A percentile compares a stretch with the other conserved stretches of the same genome.
Conservation (phyloP, 2,329 filamentous ascomycete genomes). For the Magnaporthiopsis rhizophila region DNA sequence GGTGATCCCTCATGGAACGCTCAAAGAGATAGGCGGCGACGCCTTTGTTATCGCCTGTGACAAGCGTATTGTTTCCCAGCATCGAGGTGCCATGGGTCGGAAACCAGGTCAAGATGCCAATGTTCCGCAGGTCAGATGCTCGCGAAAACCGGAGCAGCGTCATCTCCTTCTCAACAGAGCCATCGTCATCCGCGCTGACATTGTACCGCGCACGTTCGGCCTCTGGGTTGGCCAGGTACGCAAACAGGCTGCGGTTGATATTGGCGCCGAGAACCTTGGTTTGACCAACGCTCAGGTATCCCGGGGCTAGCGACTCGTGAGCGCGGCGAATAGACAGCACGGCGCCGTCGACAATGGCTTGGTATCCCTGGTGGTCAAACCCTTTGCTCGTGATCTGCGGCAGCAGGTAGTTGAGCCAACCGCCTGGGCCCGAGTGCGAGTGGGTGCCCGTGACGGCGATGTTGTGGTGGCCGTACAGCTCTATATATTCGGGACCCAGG, state of each 20-base stretch:
- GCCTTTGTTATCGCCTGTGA: conserved; percentile 89
- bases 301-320: conserved; percentile 49
- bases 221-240: conserved; percentile 75
- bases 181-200: conserved; percentile 23
- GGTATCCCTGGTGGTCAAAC: conserved; percentile 78
- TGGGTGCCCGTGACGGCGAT: conserved; percentile 88
- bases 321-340: conserved; percentile 71
- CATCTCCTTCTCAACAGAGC: conserved; percentile 61
- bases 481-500: conserved; percentile 61
- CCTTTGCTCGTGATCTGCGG: conserved; percentile 83
- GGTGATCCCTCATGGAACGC: conserved; percentile 48
- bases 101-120: conserved; percentile 85
- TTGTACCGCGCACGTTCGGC: conserved; percentile 62
- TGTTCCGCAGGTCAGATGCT: conserved; percentile 61
- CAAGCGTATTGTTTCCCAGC: conserved; percentile 80
- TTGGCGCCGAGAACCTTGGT: conserved; percentile 61
- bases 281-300: conserved; percentile 57
- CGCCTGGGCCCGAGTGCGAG: conserved; percentile 81
- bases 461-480: conserved; percentile 66
- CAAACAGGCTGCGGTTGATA: conserved; percentile 75
- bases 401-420: conserved; percentile 86
- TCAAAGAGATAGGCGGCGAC: conserved; percentile 81
- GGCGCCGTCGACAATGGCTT: conserved; percentile 78
- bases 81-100: conserved; percentile 86
- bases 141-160: conserved; percentile 69